These are phyloP conservation scores for Solanum paucissectum DNA, from an alignment of 257 asterid genomes.

Conservation along the genomic window DNA sequence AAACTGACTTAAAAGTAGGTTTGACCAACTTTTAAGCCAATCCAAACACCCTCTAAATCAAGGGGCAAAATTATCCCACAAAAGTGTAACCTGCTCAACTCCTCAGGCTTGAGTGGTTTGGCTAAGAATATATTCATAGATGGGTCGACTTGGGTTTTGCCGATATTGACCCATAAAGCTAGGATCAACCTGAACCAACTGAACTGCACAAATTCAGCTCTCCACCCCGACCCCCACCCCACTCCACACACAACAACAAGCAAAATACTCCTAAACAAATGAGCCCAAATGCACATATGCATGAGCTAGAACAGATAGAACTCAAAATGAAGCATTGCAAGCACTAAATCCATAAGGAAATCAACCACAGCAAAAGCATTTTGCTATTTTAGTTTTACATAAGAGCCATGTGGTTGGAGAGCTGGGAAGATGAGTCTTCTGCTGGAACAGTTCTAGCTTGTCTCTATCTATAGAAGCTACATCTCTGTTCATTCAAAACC, in stretches of 20 bases:
- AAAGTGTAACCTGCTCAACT: background rate
- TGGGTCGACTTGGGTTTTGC: background rate
- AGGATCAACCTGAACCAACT: background rate
- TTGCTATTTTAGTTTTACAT: background rate
- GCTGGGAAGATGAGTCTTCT: background rate
- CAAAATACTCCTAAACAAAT: background rate
- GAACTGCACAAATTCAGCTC: background rate
- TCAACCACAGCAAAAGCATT: background rate
- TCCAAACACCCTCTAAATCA: background rate
- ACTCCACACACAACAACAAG: background rate
- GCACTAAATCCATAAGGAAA: background rate
- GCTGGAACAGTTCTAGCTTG: background rate
- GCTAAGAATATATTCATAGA: background rate
- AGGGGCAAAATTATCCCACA: background rate
- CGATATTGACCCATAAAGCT: background rate
- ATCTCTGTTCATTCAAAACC: background rate
- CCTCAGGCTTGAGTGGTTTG: background rate
- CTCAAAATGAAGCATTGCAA: background rate
- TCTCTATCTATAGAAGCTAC: background rate
- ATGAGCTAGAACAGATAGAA: background rate
- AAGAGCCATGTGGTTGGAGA: background rate
- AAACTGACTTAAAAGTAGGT: too few relatives aligned
- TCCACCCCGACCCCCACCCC: background rate
- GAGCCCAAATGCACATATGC: background rate
- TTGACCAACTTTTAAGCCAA: too few relatives aligned